phyloP scores from a whole-genome alignment of 768 basidiomycete species.

The Tylopilus felleus region DNA sequence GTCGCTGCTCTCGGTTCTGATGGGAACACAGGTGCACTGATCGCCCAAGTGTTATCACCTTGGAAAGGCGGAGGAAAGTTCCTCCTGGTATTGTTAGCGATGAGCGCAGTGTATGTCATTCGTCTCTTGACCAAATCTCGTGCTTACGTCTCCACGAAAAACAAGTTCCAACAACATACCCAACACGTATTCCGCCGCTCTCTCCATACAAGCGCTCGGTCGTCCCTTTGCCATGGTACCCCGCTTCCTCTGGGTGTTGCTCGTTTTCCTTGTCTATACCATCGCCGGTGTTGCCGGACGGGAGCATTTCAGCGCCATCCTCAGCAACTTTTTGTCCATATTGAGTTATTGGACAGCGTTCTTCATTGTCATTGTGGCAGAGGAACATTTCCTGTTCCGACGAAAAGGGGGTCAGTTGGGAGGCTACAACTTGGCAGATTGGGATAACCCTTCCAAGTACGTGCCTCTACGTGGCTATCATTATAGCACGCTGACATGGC shows the following conservation, averaged over 20 bases:
- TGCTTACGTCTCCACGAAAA: neutral
- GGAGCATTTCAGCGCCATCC: constrained; percentile 42
- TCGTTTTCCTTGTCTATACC: constrained; percentile 39
- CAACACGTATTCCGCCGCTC: constrained; percentile 45
- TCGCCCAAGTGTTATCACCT: constrained; percentile 42
- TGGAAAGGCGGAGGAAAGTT: constrained; percentile 44
- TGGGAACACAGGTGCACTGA: constrained; percentile 42
- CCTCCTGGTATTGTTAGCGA: constrained; percentile 39
- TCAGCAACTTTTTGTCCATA: constrained; percentile 42
- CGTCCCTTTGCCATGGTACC: constrained; percentile 43
- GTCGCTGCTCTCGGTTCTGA: constrained; percentile 36
- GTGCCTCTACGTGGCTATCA: constrained; percentile 3
- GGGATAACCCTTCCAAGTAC: constrained; percentile 40
- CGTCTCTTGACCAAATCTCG: neutral
- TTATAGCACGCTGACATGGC: too few relatives aligned
- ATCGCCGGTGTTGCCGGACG: constrained; percentile 41
- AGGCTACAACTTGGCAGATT: constrained; percentile 51
- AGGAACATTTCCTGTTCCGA: constrained; percentile 49
- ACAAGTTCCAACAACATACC: constrained; percentile 39
- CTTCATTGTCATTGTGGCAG: constrained; percentile 43
- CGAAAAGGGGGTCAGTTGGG: constrained; percentile 37
- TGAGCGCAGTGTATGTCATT: constrained; percentile 40
- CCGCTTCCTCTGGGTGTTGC: constrained; percentile 44
- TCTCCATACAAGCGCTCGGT: constrained; percentile 44
- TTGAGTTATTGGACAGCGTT: constrained; percentile 47